A percentile compares a stretch with the other conserved stretches of the same genome.
Conservation (phyloP, 164 flowering plant species). For the Cinnamomum chago region DNA sequence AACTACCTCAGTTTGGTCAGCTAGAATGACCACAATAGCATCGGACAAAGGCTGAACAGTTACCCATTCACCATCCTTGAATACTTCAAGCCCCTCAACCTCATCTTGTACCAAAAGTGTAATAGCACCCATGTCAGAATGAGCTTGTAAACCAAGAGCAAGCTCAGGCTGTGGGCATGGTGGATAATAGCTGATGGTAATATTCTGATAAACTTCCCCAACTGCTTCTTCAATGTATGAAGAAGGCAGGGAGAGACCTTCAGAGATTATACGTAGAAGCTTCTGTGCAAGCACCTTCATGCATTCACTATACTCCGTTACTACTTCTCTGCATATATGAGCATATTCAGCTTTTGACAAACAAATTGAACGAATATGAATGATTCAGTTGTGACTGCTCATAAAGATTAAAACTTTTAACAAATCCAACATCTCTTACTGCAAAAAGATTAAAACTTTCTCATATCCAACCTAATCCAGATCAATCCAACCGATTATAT, state of each 20-base stretch:
- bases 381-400: not conserved
- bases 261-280: slow-evolving; percentile 54
- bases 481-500: not conserved
- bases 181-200: slow-evolving; percentile 85
- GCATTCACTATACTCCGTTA: slow-evolving; percentile 55
- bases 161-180: slow-evolving; percentile 95
- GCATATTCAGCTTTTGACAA: not conserved
- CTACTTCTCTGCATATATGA: slow-evolving; percentile 31
- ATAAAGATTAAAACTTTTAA: no score
- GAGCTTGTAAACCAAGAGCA: slow-evolving; percentile 83
- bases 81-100: slow-evolving; percentile 78
- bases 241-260: slow-evolving; percentile 53
- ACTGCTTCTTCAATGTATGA: slow-evolving; percentile 58
- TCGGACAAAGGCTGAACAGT: slow-evolving; percentile 55
- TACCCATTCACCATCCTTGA: slow-evolving; percentile 72
- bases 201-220: slow-evolving; percentile 84
- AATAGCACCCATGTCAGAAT: slow-evolving; percentile 88
- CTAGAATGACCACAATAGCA: slow-evolving; percentile 78
- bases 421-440: no score
- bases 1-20: slow-evolving; percentile 89
- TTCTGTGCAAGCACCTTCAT: slow-evolving; percentile 60
- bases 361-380: not conserved
- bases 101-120: slow-evolving; percentile 86
- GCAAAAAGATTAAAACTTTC: not conserved
- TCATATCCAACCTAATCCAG: not conserved